Evolutionary conservation across 1,284 basidiomycete genomes (phyloP).

Genomic region (Wolfiporia cocos): DNA sequence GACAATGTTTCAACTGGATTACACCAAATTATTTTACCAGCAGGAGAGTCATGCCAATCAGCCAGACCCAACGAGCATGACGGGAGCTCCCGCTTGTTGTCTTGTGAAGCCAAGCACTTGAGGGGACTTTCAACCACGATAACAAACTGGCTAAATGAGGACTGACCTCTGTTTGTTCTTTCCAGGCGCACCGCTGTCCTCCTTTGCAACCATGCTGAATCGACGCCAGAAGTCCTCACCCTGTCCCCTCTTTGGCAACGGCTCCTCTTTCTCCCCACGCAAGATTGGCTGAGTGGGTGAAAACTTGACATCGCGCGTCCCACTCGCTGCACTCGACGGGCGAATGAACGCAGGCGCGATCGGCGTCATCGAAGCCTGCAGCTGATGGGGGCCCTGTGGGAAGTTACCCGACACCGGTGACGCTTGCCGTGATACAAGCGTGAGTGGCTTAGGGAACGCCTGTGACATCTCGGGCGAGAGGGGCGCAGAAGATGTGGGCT

Average conservation of each 20-base stretch:
- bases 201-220: conserved; percentile 76
- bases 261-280: conserved; percentile 60
- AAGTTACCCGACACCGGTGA: conserved; percentile 26
- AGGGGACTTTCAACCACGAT: not conserved
- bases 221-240: conserved; percentile 82
- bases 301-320: conserved; percentile 43
- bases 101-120: conserved; percentile 62
- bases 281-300: conserved; percentile 47
- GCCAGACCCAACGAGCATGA: conserved; percentile 63
- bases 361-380: conserved; percentile 70
- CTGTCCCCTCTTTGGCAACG: conserved; percentile 57
- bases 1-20: no score
- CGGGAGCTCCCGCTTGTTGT: conserved; percentile 45
- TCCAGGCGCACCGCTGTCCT: conserved; percentile 40
- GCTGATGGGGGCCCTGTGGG: conserved; percentile 55
- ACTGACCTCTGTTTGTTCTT: conserved; percentile 46
- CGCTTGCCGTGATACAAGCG: conserved; percentile 17
- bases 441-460: conserved; percentile 27
- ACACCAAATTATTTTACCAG: no score
- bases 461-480: conserved; percentile 36
- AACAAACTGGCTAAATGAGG: not conserved
- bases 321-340: conserved; percentile 39
- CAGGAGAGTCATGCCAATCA: conserved; percentile 54
- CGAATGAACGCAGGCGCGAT: conserved; percentile 73
- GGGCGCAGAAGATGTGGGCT: conserved; percentile 15